phyloP scores from a whole-genome alignment of 768 basidiomycete species.

The Leucocoprinus leucothites region DNA sequence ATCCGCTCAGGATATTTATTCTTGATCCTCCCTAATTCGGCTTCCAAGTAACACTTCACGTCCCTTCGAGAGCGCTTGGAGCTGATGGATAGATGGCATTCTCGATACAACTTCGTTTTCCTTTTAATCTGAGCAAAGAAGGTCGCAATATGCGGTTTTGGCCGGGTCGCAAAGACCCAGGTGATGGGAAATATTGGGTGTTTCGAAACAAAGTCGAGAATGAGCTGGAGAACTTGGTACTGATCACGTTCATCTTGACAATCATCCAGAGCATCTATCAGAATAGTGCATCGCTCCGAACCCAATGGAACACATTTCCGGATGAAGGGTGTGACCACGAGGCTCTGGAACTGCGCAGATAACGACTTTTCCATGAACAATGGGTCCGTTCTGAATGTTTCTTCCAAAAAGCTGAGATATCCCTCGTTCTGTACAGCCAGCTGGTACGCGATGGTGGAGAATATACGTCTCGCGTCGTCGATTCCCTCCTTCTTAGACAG shows the following conservation, averaged over 20 bases:
- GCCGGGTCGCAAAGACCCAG: not conserved
- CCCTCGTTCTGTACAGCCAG: not conserved
- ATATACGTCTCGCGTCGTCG: not conserved
- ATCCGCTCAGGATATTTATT: not conserved
- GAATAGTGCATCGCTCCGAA: not conserved
- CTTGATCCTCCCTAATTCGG: not conserved
- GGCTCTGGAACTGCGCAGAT: not conserved
- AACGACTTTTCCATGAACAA: not conserved
- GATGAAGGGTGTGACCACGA: not conserved
- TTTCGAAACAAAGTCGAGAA: not conserved
- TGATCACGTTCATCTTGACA: not conserved
- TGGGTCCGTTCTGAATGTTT: not conserved
- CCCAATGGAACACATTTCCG: not conserved
- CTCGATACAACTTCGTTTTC: not conserved
- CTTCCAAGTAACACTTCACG: not conserved
- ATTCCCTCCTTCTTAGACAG: not conserved
- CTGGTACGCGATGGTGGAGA: not conserved
- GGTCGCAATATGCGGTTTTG: not conserved
- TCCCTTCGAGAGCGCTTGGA: not conserved
- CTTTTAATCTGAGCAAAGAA: not conserved
- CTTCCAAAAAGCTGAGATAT: not conserved
- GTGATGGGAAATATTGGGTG: not conserved
- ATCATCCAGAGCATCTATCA: conserved; percentile 1
- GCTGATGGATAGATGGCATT: not conserved
- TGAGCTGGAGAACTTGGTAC: not conserved